Evolutionary conservation across 1,139 yeast genomes (phyloP).

Genomic region (Blastobotrys ciferrii): DNA sequence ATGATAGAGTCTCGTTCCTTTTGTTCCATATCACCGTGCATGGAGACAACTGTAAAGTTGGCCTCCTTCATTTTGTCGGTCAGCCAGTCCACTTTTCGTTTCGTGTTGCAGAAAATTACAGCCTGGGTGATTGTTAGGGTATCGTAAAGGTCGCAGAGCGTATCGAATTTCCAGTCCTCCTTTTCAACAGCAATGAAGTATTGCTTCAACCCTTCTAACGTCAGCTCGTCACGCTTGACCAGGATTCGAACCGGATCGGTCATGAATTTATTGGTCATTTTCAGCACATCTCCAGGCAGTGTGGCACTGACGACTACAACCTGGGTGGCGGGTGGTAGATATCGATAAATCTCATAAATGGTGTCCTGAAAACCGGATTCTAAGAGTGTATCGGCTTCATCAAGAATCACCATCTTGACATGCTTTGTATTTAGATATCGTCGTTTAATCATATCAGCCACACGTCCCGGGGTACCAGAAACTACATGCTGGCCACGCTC

Average conservation of each 20-base stretch:
- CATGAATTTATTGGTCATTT: constrained; percentile 96
- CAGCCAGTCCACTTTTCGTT: constrained; percentile 93
- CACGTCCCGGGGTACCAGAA: constrained; percentile 99
- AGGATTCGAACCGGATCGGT: constrained; percentile 94
- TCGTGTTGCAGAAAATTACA: constrained; percentile 98
- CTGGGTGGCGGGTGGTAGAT: constrained; percentile 92
- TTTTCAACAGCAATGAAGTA: constrained; percentile 91
- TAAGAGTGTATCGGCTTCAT: constrained; percentile 99
- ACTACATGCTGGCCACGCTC: constrained; percentile 93
- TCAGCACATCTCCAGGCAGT: constrained; percentile 96
- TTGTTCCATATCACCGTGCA: constrained; percentile 97
- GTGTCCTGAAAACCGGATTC: constrained; percentile 97
- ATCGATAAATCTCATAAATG: constrained; percentile 93
- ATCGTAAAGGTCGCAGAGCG: constrained; percentile 95
- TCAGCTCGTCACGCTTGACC: constrained; percentile 97
- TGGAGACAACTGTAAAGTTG: constrained; percentile 93
- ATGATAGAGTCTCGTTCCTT: constrained; percentile 96
- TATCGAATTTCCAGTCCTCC: constrained; percentile 92
- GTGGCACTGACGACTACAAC: constrained; percentile 97
- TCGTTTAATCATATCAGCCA: constrained; percentile 94
- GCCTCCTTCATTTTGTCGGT: constrained; percentile 81
- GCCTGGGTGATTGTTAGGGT: constrained; percentile 98
- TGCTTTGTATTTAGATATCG: constrained; percentile 85
- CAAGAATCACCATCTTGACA: constrained; percentile 95
- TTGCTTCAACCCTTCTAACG: constrained; percentile 98